A percentile compares a stretch with the other conserved stretches of the same genome.
These are phyloP conservation scores for Geosmithia putterillii DNA, from an alignment of 2,329 filamentous ascomycete species.

Conservation along the genomic window DNA sequence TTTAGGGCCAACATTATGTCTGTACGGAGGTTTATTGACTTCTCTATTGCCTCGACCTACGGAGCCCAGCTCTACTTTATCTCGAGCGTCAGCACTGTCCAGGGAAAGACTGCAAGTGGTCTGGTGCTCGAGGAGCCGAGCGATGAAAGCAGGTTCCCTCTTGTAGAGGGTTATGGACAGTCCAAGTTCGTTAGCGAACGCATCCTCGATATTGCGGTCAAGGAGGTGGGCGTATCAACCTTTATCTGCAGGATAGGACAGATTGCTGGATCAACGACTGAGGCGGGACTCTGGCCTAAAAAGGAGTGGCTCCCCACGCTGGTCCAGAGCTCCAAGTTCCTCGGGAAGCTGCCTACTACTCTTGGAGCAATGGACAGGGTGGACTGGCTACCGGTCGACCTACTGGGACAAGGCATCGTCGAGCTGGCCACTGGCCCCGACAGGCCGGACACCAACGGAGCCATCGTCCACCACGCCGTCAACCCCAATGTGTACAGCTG, in stretches of 20 bases:
- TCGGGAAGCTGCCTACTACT: conserved; percentile 32
- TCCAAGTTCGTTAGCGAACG: conserved; percentile 28
- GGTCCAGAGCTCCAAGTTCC: conserved; percentile 31
- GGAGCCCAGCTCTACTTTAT: conserved; percentile 27
- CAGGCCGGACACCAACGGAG: conserved; percentile 14
- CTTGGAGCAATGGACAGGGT: conserved; percentile 30
- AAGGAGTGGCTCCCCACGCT: conserved; percentile 44
- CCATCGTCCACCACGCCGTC: conserved; percentile 31
- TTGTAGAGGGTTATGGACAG: conserved; percentile 26
- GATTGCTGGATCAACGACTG: conserved; percentile 26
- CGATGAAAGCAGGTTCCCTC: conserved; percentile 4
- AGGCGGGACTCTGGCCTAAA: conserved; percentile 37
- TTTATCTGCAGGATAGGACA: conserved; percentile 33
- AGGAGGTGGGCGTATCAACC: conserved; percentile 20
- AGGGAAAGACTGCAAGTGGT: neutral
- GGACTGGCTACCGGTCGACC: conserved; percentile 43
- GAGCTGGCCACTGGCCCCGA: conserved; percentile 27
- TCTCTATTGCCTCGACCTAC: conserved; percentile 19
- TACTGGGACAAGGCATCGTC: conserved; percentile 30
- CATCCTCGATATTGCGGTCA: conserved; percentile 26
- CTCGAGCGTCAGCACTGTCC: conserved; percentile 25
- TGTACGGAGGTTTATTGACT: conserved; percentile 34
- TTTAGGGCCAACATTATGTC: conserved; percentile 31
- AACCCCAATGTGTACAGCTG: conserved; percentile 30
- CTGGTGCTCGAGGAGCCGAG: neutral